Evolutionary conservation across 768 basidiomycete species (phyloP).

Genomic region (Grammothele lineata): DNA sequence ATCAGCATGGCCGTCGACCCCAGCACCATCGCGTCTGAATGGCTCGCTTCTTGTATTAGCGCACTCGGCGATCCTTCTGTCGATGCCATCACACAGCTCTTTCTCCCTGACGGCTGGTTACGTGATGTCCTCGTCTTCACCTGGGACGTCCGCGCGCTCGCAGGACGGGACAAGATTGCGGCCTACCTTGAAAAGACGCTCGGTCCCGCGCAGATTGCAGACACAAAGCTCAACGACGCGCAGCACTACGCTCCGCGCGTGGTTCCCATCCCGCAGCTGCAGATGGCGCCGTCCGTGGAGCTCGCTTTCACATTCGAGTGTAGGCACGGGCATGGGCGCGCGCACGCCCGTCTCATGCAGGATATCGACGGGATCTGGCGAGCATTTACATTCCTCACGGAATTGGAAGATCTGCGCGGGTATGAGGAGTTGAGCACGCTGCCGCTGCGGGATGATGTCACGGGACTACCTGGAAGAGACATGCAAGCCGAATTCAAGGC

Average conservation of each 20-base stretch:
- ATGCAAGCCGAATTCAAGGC: conserved; percentile 26
- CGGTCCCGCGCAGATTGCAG: conserved; percentile 20
- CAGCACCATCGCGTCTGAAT: conserved; percentile 18
- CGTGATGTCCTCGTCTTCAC: conserved; percentile 40
- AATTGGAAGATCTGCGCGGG: conserved; percentile 30
- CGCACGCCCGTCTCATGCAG: conserved; percentile 31
- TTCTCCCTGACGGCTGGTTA: conserved; percentile 35
- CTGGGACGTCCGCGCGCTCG: conserved; percentile 38
- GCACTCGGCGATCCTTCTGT: conserved; percentile 20
- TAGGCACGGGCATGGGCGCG: conserved; percentile 28
- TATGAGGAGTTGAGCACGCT: conserved; percentile 31
- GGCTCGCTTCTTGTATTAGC: conserved; percentile 26
- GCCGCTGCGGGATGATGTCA: conserved; percentile 30
- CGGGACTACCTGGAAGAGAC: conserved; percentile 32
- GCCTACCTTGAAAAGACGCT: conserved; percentile 28
- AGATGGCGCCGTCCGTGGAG: conserved; percentile 25
- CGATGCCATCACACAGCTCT: conserved; percentile 20
- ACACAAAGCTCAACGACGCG: conserved; percentile 25
- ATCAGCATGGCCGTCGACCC: conserved; percentile 9
- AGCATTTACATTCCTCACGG: conserved; percentile 32
- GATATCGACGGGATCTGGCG: conserved; percentile 27
- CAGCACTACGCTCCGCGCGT: conserved; percentile 15
- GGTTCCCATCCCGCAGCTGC: conserved; percentile 8
- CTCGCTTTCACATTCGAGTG: conserved; percentile 37
- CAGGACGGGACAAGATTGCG: conserved; percentile 31